phyloP scores from a whole-genome alignment of 2,329 filamentous ascomycete genomes.

The Calycina herbarum region DNA sequence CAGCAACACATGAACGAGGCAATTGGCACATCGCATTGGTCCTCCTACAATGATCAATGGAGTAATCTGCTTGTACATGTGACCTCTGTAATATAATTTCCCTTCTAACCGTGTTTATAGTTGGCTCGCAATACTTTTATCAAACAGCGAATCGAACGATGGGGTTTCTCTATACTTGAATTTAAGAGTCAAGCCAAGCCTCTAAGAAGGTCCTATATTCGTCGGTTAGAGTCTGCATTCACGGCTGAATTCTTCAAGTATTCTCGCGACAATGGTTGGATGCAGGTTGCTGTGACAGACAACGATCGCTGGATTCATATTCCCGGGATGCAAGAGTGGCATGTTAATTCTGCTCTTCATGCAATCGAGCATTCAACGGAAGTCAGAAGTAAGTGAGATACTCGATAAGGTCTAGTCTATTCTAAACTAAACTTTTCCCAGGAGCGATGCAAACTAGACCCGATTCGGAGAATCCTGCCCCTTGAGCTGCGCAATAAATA shows the following conservation, averaged over 20 bases:
- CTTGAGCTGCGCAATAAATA: background rate
- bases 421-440: background rate
- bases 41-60: constrained; percentile 3
- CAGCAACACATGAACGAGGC: constrained; percentile 10
- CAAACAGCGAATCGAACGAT: background rate
- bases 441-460: background rate
- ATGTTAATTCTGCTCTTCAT: constrained; percentile 9
- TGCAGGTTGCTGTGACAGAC: constrained; percentile 2
- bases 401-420: background rate
- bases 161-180: constrained; percentile 4
- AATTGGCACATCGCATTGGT: background rate
- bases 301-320: constrained; percentile 4
- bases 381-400: background rate
- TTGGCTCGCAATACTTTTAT: constrained; percentile 12
- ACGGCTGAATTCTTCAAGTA: constrained; percentile 6
- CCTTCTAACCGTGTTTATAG: constrained; percentile 2
- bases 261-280: constrained; percentile 8
- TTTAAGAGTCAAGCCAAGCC: background rate
- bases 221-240: constrained; percentile 2
- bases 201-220: background rate
- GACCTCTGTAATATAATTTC: background rate
- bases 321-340: constrained; percentile 6
- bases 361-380: background rate
- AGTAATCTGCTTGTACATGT: constrained; percentile 8
- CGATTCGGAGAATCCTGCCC: background rate